Conservation (phyloP, 495 filamentous ascomycete genomes). For the Lepidopterella palustris region DNA sequence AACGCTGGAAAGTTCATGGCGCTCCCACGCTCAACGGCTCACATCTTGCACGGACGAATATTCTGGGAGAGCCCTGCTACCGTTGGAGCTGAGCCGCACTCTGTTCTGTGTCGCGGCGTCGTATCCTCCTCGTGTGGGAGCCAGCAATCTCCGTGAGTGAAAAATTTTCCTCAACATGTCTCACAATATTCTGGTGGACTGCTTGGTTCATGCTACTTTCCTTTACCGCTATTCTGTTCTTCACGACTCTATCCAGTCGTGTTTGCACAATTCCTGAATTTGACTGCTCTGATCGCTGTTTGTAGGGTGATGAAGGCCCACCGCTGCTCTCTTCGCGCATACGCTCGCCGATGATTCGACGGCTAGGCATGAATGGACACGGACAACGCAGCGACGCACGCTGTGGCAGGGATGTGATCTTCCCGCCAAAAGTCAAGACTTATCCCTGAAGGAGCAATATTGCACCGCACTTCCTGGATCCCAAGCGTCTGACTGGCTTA, state of each 20-base stretch:
- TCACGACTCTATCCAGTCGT: neutral
- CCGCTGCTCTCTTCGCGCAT: slow-evolving; percentile 15
- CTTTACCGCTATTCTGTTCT: slow-evolving; percentile 24
- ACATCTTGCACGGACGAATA: slow-evolving; percentile 1
- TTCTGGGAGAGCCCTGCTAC: slow-evolving; percentile 15
- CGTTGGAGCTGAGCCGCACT: slow-evolving; percentile 25
- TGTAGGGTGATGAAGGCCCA: slow-evolving; percentile 12
- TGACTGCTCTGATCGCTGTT: neutral
- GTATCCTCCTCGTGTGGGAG: slow-evolving; percentile 15
- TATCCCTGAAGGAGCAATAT: slow-evolving; percentile 12
- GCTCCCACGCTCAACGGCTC: slow-evolving; percentile 15
- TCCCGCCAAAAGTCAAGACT: slow-evolving; percentile 13
- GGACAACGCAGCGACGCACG: slow-evolving; percentile 23
- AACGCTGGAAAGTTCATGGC: slow-evolving; percentile 13
- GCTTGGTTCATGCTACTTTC: slow-evolving; percentile 22
- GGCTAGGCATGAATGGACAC: neutral
- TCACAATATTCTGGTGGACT: slow-evolving; percentile 19
- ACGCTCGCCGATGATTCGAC: slow-evolving; percentile 21
- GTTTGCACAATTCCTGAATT: slow-evolving; percentile 4
- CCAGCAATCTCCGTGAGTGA: slow-evolving; percentile 27
- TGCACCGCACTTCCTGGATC: slow-evolving; percentile 2
- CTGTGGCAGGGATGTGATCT: slow-evolving; percentile 12
- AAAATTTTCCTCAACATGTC: slow-evolving; percentile 27
- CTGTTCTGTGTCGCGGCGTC: slow-evolving; percentile 19
- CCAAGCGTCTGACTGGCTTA: slow-evolving; percentile 20